Base-by-base conservation (phyloP, 208 protist genomes). In the Acanthamoeba pearcei region DNA sequence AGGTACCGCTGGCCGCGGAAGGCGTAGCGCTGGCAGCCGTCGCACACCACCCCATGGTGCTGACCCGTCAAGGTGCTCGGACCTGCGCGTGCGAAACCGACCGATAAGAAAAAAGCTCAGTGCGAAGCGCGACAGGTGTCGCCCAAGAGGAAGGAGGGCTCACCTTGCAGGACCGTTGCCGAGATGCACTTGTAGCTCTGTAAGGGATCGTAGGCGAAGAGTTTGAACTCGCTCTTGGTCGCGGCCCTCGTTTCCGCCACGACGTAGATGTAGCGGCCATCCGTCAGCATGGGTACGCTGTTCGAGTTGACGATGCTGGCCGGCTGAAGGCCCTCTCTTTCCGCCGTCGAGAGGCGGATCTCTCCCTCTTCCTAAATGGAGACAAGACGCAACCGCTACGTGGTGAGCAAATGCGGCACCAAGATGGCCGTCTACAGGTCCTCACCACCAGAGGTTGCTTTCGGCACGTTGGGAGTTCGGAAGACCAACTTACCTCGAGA, bases 181-280 rank as follows among this genome's bases (percentile, higher is more conserved):
- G 80, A 88, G 32, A 64, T 88, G 80, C 80, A 88, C 29, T 88
- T 88, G 80, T 29, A 88, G 80, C 32, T 88, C 27, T 88, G 80
- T 9, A 88, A 35, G n/a, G 80, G 80, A 42, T 88, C 80, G 53
- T 88, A 88, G 80, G 80, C 49, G 29, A 88, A 88, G 27, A 88
- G 32, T 42, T 64, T 88, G 51, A 88, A 88, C n/a, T 88, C 80
- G 53, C 53, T 88, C 53, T 88, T 88, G 8, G 49, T 8, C 9
- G n/a, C 24, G 12, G 13, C 35, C 49, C 80, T 57, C n/a, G 80
- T 88, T 46, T 88, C 80, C 22, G 80, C 80, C 10, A 88, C 80
- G n/a, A 88, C 15, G 51, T 88, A 88, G 3, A 88, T 88, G 32
- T 88, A 88, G 5, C 80, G 80, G 51, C 80, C 80, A 13, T 88